Percentiles rank a stretch among this genome's conserved stretches.
Conservation (phyloP, 2,329 filamentous ascomycete species). For the Cordyceps fumosorosea region DNA sequence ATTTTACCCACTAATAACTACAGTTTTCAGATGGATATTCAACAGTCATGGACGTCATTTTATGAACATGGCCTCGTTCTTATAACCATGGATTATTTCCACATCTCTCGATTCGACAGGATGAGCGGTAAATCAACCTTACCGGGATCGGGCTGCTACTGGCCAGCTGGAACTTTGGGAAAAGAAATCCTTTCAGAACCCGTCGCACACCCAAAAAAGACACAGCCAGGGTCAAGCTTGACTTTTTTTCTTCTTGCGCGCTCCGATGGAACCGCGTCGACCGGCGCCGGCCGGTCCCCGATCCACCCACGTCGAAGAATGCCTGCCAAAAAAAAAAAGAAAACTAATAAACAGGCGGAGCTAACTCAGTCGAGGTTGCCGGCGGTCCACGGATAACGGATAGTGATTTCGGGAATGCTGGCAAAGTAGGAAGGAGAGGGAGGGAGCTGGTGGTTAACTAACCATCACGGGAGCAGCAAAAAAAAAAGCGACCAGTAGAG, state of each 20-base stretch:
- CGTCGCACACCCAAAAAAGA: background rate
- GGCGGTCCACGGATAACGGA: background rate
- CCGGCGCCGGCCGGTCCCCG: slow-evolving; percentile 3
- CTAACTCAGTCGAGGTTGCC: background rate
- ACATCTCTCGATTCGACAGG: too few species aligned
- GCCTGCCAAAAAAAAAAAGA: too few species aligned
- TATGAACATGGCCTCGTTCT: background rate
- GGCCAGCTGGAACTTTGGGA: background rate
- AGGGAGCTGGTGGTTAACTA: too few species aligned
- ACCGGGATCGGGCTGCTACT: background rate
- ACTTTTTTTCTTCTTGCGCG: too few species aligned
- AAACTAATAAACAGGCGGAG: background rate
- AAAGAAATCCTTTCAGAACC: background rate
- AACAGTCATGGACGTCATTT: background rate
- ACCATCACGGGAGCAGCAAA: background rate
- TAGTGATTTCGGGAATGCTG: background rate
- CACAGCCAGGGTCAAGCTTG: background rate
- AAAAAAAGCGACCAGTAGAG: background rate
- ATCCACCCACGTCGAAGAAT: background rate
- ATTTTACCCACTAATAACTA: too few species aligned
- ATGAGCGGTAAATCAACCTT: background rate
- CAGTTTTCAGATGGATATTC: background rate
- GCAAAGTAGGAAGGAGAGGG: too few species aligned
- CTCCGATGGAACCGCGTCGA: background rate
- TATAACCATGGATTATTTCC: background rate